A percentile compares a stretch with the other conserved stretches of the same genome.
These are phyloP conservation scores for Royoungia palumana DNA, from an alignment of 768 basidiomycete genomes.

Conservation along the genomic window DNA sequence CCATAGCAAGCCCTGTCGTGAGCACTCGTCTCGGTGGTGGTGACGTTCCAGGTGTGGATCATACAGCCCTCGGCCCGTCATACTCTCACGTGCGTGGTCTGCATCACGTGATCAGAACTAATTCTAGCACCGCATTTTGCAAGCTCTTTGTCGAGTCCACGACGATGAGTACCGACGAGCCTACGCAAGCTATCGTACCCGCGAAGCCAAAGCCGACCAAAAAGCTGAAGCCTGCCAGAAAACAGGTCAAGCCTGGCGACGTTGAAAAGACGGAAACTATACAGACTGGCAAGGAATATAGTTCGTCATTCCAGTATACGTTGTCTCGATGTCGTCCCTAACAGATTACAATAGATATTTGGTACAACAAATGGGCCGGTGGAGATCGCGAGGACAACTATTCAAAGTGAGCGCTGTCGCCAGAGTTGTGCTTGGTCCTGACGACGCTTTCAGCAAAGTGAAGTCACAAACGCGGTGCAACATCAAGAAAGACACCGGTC, in stretches of 20 bases:
- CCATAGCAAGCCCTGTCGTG: slow-evolving; percentile 34
- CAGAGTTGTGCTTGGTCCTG: background rate
- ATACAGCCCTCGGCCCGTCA: slow-evolving; percentile 16
- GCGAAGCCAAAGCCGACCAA: slow-evolving; percentile 39
- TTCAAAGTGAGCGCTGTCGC: slow-evolving; percentile 65
- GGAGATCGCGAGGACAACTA: slow-evolving; percentile 96
- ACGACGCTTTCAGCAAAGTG: slow-evolving; percentile 61
- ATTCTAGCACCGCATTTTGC: background rate
- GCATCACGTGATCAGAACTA: slow-evolving; percentile 20
- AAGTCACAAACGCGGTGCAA: slow-evolving; percentile 93
- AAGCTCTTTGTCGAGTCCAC: slow-evolving; percentile 6
- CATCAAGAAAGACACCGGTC: slow-evolving; percentile 83
- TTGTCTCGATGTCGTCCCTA: slow-evolving; percentile 1
- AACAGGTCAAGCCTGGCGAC: slow-evolving; percentile 88
- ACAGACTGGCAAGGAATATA: slow-evolving; percentile 96
- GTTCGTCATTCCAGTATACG: slow-evolving; percentile 46
- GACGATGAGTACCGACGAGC: slow-evolving; percentile 33
- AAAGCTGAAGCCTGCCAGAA: slow-evolving; percentile 87
- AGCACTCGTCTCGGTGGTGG: slow-evolving; percentile 1
- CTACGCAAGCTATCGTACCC: slow-evolving; percentile 12
- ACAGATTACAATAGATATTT: slow-evolving; percentile 61
- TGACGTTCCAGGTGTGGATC: slow-evolving; percentile 6
- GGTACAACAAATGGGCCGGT: slow-evolving; percentile 99
- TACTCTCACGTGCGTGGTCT: slow-evolving; percentile 12
- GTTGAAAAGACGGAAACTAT: slow-evolving; percentile 85